Evolutionary conservation across 169 alveolate genomes (phyloP), one percentile per base, ranked within the genome.

Genomic region (Babesia gibsoni): DNA sequence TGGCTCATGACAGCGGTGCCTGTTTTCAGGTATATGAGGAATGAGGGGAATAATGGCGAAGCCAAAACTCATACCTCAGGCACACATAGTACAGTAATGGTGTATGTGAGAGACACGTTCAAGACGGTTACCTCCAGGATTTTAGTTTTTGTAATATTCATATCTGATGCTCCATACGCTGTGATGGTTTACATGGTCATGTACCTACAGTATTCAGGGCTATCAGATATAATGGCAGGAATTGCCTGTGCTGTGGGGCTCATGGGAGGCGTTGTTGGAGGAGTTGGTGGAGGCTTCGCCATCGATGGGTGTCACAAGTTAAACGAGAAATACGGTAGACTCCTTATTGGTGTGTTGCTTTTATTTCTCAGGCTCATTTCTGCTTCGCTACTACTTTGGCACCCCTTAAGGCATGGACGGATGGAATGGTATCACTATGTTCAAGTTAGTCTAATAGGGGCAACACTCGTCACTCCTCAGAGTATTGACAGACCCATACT

Each of bases 111-210:
- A 39, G 18, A 12, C 22, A 23, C 4, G n/a, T 56, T 73, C 43
- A 27, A 22, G 36, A 79, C 65, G n/a, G 18, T 56, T 27, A 64
- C 84, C 10, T 79, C 81, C 32, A 27, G 22, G 14, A 14, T 73
- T 22, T 20, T 73, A 50, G 48, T 64, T 32, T 23, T 82, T 33
- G 49, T 73, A 53, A 56, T 88, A 43, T 67, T 91, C 69, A 73
- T 91, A 18, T 93, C 95, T n/a, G 91, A 96, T 22, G 91, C 92
- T 25, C 96, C 97, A 18, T 92, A 94, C 94, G 59, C 91, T 50
- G 94, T 96, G 29, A 82, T 93, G 53, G 82, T 92, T 43, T 94
- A 91, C 81, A 91, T 91, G 74, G 89, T 94, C 12, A 84, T 92
- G 94, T 91, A 82, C 81, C 77, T 92, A 52, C 97, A 94, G 77